phyloP scores from a whole-genome alignment of 108 stramenopile species.

The Chaetoceros muelleri region DNA sequence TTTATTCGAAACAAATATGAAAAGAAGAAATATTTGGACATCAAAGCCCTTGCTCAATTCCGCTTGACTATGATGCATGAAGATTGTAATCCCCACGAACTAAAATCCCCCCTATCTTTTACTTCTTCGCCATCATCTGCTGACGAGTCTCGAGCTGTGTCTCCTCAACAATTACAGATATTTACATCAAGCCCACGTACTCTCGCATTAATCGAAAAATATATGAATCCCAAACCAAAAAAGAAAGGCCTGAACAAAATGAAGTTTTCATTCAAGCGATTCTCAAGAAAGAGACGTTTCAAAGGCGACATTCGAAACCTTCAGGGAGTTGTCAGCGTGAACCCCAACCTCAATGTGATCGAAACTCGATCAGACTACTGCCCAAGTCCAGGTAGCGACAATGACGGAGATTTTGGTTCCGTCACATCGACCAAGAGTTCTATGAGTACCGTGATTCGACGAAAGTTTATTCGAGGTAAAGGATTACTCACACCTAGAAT shows the following conservation, averaged over 20 bases:
- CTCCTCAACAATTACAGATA: not conserved
- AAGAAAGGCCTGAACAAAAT: not conserved
- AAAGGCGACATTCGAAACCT: not conserved
- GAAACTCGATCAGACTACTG: not conserved
- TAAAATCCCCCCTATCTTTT: not conserved
- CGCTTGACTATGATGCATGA: slow-evolving; percentile 10
- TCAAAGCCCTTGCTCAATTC: slow-evolving; percentile 15
- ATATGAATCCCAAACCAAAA: not conserved
- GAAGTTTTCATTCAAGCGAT: not conserved
- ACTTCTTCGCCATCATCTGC: not conserved
- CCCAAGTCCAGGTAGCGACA: not conserved
- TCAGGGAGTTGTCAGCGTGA: not conserved
- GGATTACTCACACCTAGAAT: not conserved
- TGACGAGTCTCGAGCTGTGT: not conserved
- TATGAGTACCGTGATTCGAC: not conserved
- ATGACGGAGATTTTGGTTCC: not conserved
- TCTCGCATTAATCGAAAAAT: not conserved
- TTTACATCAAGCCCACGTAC: not conserved
- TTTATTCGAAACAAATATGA: not conserved
- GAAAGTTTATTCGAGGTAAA: not conserved
- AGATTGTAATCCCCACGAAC: not conserved
- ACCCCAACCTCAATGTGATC: not conserved
- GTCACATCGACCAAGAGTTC: not conserved
- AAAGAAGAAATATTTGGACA: slow-evolving; percentile 6
- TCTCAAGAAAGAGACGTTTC: not conserved